phyloP scores from a whole-genome alignment of 148 eudicot species.

The Vaccinium darrowii region DNA sequence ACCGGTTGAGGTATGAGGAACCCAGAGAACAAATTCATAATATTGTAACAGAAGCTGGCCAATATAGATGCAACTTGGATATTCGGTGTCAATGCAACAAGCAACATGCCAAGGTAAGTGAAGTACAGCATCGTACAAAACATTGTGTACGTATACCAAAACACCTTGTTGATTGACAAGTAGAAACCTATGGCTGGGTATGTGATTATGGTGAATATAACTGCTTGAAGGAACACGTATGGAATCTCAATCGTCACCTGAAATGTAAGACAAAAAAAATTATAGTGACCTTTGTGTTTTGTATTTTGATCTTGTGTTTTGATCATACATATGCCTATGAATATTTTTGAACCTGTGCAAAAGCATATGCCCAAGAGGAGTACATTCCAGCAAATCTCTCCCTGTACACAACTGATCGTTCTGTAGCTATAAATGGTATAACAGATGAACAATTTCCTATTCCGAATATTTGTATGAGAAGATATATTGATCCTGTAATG shows the following conservation, averaged over 20 bases:
- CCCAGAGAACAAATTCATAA: constrained; percentile 39
- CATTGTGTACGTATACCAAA: constrained; percentile 22
- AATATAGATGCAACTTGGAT: constrained; percentile 26
- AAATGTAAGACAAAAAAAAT: background rate
- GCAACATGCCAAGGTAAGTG: constrained; percentile 33
- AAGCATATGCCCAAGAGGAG: constrained; percentile 42
- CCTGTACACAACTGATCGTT: constrained; percentile 39
- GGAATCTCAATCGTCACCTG: constrained; percentile 42
- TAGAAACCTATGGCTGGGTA: constrained; percentile 35
- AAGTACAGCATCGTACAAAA: constrained; percentile 23
- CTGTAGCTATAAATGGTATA: constrained; percentile 32
- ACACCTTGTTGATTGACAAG: constrained; percentile 29
- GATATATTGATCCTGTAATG: constrained; percentile 35
- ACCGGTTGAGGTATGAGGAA: constrained; percentile 39
- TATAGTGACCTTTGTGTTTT: background rate
- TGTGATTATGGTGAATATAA: constrained; percentile 25
- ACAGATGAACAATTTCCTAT: constrained; percentile 35
- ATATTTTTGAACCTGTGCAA: constrained; percentile 41
- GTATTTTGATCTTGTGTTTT: no score
- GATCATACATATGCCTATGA: background rate
- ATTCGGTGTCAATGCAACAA: constrained; percentile 31
- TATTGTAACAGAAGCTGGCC: constrained; percentile 22
- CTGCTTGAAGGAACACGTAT: constrained; percentile 27
- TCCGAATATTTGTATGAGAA: constrained; percentile 29
- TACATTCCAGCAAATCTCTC: constrained; percentile 41